Percentiles rank a stretch among this genome's conserved stretches.
phyloP scores from a whole-genome alignment of 768 basidiomycete species.

The Termitomyces sp. region DNA sequence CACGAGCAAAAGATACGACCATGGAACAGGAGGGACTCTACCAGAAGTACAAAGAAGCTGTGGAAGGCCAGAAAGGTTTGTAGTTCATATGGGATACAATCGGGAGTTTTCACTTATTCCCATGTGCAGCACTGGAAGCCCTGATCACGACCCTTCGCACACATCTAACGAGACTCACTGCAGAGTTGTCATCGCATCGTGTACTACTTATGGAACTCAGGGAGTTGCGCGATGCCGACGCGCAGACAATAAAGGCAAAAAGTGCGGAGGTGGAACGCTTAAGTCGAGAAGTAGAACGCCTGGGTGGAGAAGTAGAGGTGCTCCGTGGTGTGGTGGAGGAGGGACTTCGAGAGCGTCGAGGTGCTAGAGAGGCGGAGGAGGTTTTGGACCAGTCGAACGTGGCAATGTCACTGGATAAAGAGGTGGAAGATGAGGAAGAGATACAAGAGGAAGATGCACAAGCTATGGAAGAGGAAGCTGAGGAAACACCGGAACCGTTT shows the following conservation, averaged over 20 bases:
- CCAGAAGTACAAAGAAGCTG: constrained; percentile 65
- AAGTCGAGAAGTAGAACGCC: constrained; percentile 69
- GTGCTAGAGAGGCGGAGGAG: constrained; percentile 37
- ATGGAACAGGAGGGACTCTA: constrained; percentile 33
- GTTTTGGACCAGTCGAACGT: constrained; percentile 24
- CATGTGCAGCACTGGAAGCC: constrained; percentile 64
- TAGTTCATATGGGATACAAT: constrained; percentile 2
- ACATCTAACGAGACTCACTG: constrained; percentile 73
- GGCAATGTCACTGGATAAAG: constrained; percentile 28
- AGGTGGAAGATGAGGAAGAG: constrained; percentile 13
- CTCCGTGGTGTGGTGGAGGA: constrained; percentile 85
- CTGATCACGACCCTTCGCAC: constrained; percentile 67
- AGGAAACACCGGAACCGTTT: constrained; percentile 28
- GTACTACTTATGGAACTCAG: constrained; percentile 62
- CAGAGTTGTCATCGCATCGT: constrained; percentile 75
- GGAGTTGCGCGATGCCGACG: constrained; percentile 56
- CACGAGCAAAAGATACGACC: constrained; percentile 20
- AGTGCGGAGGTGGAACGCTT: constrained; percentile 62
- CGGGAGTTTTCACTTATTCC: constrained; percentile 18
- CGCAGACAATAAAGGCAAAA: constrained; percentile 50
- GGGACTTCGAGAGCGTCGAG: constrained; percentile 69
- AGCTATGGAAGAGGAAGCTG: constrained; percentile 21
- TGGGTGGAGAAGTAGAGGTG: constrained; percentile 82
- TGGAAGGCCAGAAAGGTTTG: constrained; percentile 86
- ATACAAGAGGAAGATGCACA: constrained; percentile 15